These are phyloP conservation scores for Penicillium polonicum DNA, from an alignment of 2,329 filamentous ascomycete species.

Conservation along the genomic window DNA sequence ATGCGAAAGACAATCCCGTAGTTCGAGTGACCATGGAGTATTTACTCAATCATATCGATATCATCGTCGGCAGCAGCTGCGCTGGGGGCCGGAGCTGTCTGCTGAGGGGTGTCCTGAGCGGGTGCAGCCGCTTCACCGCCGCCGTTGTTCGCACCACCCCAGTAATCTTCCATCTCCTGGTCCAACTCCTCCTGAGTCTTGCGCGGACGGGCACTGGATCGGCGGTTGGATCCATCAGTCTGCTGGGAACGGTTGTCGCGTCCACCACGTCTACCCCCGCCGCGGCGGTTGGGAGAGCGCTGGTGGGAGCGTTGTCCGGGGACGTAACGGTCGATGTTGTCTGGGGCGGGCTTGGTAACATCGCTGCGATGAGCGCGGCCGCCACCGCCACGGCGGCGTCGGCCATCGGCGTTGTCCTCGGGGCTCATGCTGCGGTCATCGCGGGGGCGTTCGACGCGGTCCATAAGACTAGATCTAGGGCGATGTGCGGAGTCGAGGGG, in stretches of 20 bases:
- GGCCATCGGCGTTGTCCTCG: slow-evolving; percentile 34
- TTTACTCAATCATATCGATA: slow-evolving; percentile 69
- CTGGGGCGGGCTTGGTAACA: slow-evolving; percentile 56
- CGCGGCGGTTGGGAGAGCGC: slow-evolving; percentile 42
- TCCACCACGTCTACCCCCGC: slow-evolving; percentile 51
- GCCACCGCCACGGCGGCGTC: slow-evolving; percentile 42
- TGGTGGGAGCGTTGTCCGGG: slow-evolving; percentile 55
- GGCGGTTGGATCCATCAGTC: slow-evolving; percentile 31
- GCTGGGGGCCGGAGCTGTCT: slow-evolving; percentile 30
- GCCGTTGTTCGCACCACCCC: slow-evolving; percentile 52
- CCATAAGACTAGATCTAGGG: slow-evolving; percentile 63
- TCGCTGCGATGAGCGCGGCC: slow-evolving; percentile 53
- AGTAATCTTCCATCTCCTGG: slow-evolving; percentile 97
- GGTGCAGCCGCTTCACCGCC: slow-evolving; percentile 38
- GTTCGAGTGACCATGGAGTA: background rate
- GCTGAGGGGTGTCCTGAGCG: slow-evolving; percentile 25
- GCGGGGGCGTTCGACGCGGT: slow-evolving; percentile 55
- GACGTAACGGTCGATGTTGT: slow-evolving; percentile 76
- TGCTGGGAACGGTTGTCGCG: slow-evolving; percentile 36
- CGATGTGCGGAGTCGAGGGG: slow-evolving; percentile 52
- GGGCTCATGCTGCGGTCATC: slow-evolving; percentile 46
- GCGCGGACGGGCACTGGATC: slow-evolving; percentile 59
- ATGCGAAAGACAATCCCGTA: background rate
- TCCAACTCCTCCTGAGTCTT: slow-evolving; percentile 93
- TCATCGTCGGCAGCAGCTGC: slow-evolving; percentile 49